Conservation (phyloP, 306 rosid species). For the Prunus padus region DNA sequence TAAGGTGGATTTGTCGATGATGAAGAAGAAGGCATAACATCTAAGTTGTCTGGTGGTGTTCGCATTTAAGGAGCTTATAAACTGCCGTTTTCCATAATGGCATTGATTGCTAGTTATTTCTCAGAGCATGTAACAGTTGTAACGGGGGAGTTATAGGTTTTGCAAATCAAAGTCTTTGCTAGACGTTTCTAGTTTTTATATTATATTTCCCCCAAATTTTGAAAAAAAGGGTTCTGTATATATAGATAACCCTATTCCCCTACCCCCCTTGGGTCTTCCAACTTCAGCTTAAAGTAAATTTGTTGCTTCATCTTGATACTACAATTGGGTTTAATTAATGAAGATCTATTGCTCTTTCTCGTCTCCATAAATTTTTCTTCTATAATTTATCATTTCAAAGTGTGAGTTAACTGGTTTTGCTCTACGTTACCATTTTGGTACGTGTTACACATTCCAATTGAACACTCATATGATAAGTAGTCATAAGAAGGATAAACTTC, state of each 20-base stretch:
- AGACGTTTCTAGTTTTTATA: conserved; percentile 1
- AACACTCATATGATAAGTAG: too few species aligned
- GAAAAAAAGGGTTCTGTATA: conserved; percentile 41
- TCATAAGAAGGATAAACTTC: too few species aligned
- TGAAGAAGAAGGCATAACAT: conserved; percentile 21
- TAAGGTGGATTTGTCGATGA: conserved; percentile 37
- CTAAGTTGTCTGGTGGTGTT: conserved; percentile 25
- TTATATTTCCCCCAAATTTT: conserved; percentile 18
- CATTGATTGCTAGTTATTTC: conserved; percentile 35
- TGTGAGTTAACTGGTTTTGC: too few species aligned
- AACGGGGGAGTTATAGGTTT: conserved; percentile 33
- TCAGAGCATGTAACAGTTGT: conserved; percentile 38
- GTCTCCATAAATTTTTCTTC: background rate
- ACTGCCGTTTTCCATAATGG: conserved; percentile 24
- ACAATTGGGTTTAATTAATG: background rate
- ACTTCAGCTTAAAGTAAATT: conserved; percentile 21
- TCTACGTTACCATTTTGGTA: too few species aligned
- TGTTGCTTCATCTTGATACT: conserved; percentile 12
- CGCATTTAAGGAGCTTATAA: conserved; percentile 22
- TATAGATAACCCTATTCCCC: conserved; percentile 30
- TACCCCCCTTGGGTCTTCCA: background rate
- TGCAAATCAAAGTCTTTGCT: conserved; percentile 30
- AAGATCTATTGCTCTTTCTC: background rate
- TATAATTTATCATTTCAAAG: background rate
- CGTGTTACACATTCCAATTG: too few species aligned